phyloP scores from a whole-genome alignment of 805 yeast genomes.

The Candida saitoana region DNA sequence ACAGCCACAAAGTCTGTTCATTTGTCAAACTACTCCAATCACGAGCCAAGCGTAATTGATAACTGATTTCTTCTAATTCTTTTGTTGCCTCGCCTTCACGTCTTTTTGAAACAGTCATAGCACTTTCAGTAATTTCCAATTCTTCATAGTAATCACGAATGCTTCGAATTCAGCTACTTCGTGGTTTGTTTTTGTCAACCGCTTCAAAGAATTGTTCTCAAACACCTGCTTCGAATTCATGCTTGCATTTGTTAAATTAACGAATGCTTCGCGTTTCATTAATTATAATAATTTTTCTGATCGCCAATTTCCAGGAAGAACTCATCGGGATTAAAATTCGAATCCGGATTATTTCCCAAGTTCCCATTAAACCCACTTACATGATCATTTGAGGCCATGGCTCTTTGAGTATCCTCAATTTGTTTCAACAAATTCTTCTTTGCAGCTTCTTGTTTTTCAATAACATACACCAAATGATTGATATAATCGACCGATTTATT shows the following conservation, averaged over 20 bases:
- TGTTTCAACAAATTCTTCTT: slow-evolving; percentile 33
- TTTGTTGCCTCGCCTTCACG: no score
- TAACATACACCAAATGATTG: slow-evolving; percentile 56
- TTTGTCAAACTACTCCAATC: no score
- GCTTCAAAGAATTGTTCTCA: no score
- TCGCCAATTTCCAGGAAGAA: slow-evolving; percentile 21
- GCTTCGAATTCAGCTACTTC: no score
- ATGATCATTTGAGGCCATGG: background rate
- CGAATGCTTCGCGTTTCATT: background rate
- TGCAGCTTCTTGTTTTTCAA: slow-evolving; percentile 51
- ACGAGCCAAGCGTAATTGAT: no score
- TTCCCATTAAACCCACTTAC: background rate
- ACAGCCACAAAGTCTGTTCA: background rate
- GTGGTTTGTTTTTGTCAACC: no score
- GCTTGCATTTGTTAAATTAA: no score
- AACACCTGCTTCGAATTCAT: no score
- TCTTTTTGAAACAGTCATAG: no score
- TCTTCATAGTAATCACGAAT: no score
- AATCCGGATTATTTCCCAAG: slow-evolving; percentile 3
- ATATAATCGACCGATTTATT: slow-evolving; percentile 79
- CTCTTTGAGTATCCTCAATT: slow-evolving; percentile 15
- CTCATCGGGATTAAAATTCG: slow-evolving; percentile 22
- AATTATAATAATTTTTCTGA: slow-evolving; percentile 5
- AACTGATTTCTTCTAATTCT: no score
- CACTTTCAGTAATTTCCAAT: no score